phyloP scores from a whole-genome alignment of 176 grass and related monocot genomes.

The Ensete glaucum region DNA sequence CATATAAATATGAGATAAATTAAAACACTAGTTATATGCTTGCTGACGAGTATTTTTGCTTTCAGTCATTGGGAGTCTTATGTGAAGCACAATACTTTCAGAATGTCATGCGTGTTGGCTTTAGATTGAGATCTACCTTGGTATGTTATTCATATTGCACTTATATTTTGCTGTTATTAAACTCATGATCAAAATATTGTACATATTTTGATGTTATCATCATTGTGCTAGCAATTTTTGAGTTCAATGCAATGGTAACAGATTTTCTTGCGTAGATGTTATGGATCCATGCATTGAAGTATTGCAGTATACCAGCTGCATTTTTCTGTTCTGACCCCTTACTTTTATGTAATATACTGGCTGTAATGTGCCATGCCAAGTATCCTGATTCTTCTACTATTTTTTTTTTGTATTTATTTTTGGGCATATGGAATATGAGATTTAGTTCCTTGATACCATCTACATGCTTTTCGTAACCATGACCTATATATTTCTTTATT shows the following conservation, averaged over 20 bases:
- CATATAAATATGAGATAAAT: background rate
- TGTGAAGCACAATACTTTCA: conserved; percentile 97
- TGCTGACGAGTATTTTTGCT: background rate
- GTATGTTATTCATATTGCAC: conserved; percentile 32
- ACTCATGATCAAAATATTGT: background rate
- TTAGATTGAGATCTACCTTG: conserved; percentile 86
- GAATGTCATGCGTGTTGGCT: conserved; percentile 96
- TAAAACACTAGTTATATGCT: background rate
- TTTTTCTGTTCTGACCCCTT: too few relatives aligned
- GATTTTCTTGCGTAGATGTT: background rate
- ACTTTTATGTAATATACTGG: too few relatives aligned
- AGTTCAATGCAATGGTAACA: background rate
- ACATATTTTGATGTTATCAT: background rate
- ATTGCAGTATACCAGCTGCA: too few relatives aligned
- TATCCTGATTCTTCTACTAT: too few relatives aligned
- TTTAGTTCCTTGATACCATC: too few relatives aligned
- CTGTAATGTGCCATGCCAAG: too few relatives aligned
- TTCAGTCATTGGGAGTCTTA: conserved; percentile 76
- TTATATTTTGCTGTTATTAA: background rate
- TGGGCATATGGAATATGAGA: too few relatives aligned
- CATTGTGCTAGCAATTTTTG: background rate
- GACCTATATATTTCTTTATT: too few relatives aligned
- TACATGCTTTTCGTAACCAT: too few relatives aligned
- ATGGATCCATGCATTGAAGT: too few relatives aligned
- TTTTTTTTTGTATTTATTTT: too few relatives aligned